These are phyloP conservation scores for Scheffersomyces ergatensis DNA, from an alignment of 805 yeast genomes.

Conservation along the genomic window DNA sequence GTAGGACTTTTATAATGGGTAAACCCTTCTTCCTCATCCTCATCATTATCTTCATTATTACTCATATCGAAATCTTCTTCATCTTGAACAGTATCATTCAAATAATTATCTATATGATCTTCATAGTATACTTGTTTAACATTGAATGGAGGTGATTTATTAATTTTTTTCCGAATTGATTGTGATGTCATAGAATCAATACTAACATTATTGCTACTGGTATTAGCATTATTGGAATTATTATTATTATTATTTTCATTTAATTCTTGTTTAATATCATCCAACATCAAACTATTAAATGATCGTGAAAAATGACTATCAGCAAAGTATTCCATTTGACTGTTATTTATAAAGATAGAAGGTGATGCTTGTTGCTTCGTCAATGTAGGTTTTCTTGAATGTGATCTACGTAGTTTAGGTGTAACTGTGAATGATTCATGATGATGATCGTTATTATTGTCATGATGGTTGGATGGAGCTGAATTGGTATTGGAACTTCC, in stretches of 20 bases:
- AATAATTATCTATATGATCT: constrained; percentile 18
- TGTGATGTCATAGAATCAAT: too few relatives aligned
- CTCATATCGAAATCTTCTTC: constrained; percentile 10
- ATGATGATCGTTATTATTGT: not conserved
- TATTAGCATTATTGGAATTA: constrained; percentile 1
- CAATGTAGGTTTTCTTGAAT: not conserved
- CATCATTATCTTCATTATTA: constrained; percentile 7
- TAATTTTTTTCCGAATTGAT: constrained; percentile 19
- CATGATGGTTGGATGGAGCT: not conserved
- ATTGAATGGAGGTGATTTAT: constrained; percentile 43
- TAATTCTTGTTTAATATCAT: constrained; percentile 27
- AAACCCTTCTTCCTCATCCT: not conserved
- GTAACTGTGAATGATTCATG: not conserved
- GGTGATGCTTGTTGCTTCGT: constrained; percentile 3
- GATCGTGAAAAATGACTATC: constrained; percentile 40
- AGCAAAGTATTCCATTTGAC: constrained; percentile 29
- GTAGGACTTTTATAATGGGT: constrained; percentile 2
- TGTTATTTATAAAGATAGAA: constrained; percentile 1
- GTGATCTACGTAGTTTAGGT: not conserved
- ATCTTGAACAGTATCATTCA: constrained; percentile 11
- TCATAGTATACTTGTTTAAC: constrained; percentile 28
- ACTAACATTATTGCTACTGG: not conserved
- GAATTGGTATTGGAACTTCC: too few relatives aligned
- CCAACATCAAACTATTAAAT: constrained; percentile 41
- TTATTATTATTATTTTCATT: not conserved